phyloP scores from a whole-genome alignment of 2,329 filamentous ascomycete species.

The Claviceps maximensis region DNA sequence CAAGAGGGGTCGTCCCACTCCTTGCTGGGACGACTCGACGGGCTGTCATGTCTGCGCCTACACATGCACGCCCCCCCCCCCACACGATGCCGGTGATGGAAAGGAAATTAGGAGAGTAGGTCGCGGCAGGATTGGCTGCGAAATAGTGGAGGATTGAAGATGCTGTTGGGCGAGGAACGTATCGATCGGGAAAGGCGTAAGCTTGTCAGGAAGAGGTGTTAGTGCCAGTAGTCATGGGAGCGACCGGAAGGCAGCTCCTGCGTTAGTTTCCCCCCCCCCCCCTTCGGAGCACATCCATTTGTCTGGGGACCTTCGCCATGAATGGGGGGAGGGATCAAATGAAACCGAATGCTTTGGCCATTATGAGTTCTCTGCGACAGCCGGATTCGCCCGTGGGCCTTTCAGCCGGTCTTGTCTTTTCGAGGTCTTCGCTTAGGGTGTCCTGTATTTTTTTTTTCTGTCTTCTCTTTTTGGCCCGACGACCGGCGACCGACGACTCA shows the following conservation, averaged over 20 bases:
- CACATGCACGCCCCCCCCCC: background rate
- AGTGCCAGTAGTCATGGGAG: background rate
- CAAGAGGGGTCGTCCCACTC: background rate
- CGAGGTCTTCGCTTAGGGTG: background rate
- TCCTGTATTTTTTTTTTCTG: background rate
- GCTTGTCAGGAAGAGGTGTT: background rate
- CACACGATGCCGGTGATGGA: background rate
- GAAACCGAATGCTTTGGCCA: slow-evolving; percentile 4
- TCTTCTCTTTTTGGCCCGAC: too few species aligned
- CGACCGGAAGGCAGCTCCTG: slow-evolving; percentile 5
- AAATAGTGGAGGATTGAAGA: slow-evolving; percentile 1
- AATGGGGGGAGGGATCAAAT: background rate
- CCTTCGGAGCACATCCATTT: background rate
- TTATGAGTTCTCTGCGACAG: background rate
- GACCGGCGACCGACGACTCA: background rate
- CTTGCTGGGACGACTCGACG: background rate
- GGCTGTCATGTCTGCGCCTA: background rate
- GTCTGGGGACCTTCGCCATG: background rate
- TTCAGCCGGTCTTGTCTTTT: background rate
- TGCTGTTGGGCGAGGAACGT: background rate
- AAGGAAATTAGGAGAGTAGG: background rate
- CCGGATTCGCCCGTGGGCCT: background rate
- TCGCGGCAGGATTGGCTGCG: slow-evolving; percentile 1
- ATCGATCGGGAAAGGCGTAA: background rate
- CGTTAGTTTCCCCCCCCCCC: background rate